Evolutionary conservation across 2,329 filamentous ascomycete genomes (phyloP).

Genomic region (Monosporascus cannonballus): DNA sequence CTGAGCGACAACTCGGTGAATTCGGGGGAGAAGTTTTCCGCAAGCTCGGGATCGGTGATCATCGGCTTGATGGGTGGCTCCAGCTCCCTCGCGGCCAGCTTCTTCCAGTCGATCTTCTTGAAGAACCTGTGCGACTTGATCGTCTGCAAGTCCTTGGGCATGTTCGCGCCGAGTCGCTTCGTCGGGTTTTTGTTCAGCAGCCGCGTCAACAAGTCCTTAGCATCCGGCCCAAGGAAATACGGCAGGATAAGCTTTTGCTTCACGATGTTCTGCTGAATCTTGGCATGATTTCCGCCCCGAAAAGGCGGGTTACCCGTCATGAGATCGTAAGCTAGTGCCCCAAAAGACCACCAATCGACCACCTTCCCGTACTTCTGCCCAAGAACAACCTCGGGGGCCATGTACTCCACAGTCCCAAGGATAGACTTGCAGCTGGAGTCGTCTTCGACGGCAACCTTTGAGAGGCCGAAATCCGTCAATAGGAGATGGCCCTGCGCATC

Average conservation of each 20-base stretch:
- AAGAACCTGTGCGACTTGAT: constrained; percentile 97
- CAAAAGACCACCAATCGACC: constrained; percentile 98
- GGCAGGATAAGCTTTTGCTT: constrained; percentile 86
- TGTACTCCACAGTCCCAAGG: constrained; percentile 94
- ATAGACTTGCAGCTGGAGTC: constrained; percentile 73
- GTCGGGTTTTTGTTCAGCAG: constrained; percentile 86
- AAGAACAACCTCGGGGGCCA: constrained; percentile 91
- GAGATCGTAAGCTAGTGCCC: constrained; percentile 85
- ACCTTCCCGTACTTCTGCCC: constrained; percentile 87
- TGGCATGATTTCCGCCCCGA: constrained; percentile 82
- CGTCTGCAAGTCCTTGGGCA: constrained; percentile 77
- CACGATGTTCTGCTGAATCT: constrained; percentile 92
- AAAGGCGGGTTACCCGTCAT: constrained; percentile 92
- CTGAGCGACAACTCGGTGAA: constrained; percentile 84
- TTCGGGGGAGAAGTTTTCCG: constrained; percentile 92
- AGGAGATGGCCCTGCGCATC: constrained; percentile 88
- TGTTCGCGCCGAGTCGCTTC: constrained; percentile 82
- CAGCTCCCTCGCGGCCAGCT: constrained; percentile 73
- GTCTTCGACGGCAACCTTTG: constrained; percentile 81
- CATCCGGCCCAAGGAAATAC: constrained; percentile 85
- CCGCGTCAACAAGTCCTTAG: constrained; percentile 87
- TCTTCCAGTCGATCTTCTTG: constrained; percentile 91
- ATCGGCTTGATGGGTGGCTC: constrained; percentile 87
- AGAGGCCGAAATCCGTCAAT: constrained; percentile 92
- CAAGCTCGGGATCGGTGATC: constrained; percentile 90